Conservation (phyloP, 176 grass and related monocot species). For the Saccharum officinarum region DNA sequence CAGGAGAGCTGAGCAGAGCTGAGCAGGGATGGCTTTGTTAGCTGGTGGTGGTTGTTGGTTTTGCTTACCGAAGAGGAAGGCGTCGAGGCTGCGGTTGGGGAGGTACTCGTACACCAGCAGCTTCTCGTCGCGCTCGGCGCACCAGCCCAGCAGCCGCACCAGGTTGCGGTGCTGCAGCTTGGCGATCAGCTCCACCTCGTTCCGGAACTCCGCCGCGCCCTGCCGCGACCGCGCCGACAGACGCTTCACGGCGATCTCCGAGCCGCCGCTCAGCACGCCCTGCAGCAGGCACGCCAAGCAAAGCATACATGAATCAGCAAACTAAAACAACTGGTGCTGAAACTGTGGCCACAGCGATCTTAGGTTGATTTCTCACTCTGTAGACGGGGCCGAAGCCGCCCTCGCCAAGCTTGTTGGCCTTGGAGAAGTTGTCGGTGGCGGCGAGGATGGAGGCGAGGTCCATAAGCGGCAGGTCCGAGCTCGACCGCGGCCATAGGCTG, state of each 20-base stretch:
- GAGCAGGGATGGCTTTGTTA: too few relatives aligned
- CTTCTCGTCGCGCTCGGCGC: constrained; percentile 83
- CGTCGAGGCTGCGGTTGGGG: constrained; percentile 83
- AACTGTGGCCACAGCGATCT: neutral
- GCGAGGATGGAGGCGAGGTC: constrained; percentile 64
- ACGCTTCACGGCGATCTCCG: constrained; percentile 81
- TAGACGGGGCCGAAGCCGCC: constrained; percentile 92
- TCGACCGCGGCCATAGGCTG: constrained; percentile 58
- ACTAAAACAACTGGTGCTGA: too few relatives aligned
- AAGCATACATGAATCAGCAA: neutral
- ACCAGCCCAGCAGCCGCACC: constrained; percentile 79
- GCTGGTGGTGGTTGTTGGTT: neutral
- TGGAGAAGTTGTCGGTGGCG: constrained; percentile 80
- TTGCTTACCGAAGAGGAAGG: constrained; percentile 71
- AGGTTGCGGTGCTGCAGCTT: constrained; percentile 97
- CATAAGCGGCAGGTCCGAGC: constrained; percentile 71
- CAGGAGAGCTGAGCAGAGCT: neutral
- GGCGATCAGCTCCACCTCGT: constrained; percentile 89
- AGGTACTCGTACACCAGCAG: constrained; percentile 91
- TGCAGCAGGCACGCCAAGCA: neutral
- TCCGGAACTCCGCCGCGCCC: constrained; percentile 73
- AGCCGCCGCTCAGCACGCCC: constrained; percentile 56
- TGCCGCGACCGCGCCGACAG: constrained; percentile 75
- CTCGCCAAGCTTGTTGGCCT: constrained; percentile 88
- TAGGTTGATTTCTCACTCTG: constrained; percentile 39